phyloP scores from a whole-genome alignment of 2,329 filamentous ascomycete species.

The Aspergillaceae sp. region DNA sequence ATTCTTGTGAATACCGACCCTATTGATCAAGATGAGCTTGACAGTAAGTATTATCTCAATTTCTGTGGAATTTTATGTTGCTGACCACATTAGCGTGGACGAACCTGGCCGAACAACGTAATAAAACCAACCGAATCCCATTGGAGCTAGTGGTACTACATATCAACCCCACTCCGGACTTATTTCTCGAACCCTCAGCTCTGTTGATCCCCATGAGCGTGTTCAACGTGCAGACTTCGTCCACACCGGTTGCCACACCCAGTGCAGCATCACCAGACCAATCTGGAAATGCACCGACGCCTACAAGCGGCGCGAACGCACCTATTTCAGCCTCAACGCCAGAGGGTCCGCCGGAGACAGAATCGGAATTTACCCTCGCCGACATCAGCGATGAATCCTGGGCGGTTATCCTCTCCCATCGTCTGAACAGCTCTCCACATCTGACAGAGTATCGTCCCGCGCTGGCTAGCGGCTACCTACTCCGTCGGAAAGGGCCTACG shows the following conservation, averaged over 20 bases:
- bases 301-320: slow-evolving; percentile 19
- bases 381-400: slow-evolving; percentile 54
- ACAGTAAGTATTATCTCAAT: slow-evolving; percentile 28
- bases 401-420: slow-evolving; percentile 48
- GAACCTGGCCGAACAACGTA: slow-evolving; percentile 29
- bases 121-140: slow-evolving; percentile 24
- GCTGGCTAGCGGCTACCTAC: slow-evolving; percentile 39
- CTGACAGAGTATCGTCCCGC: slow-evolving; percentile 36
- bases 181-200: slow-evolving; percentile 26
- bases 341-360: slow-evolving; percentile 33
- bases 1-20: slow-evolving; percentile 46
- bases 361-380: slow-evolving; percentile 49
- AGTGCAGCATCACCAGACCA: slow-evolving; percentile 36
- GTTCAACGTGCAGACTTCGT: slow-evolving; percentile 24
- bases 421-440: slow-evolving; percentile 33
- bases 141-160: slow-evolving; percentile 30
- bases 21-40: slow-evolving; percentile 44
- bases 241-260: slow-evolving; percentile 34
- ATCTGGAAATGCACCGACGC: slow-evolving; percentile 32
- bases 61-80: not conserved
- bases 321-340: slow-evolving; percentile 32
- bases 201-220: slow-evolving; percentile 24
- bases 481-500: slow-evolving; percentile 36
- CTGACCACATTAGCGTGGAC: slow-evolving; percentile 27
- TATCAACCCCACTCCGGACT: slow-evolving; percentile 27